These are phyloP conservation scores for Hypoxylon lienhwacheense DNA, from an alignment of 495 filamentous ascomycete species.

Conservation along the genomic window DNA sequence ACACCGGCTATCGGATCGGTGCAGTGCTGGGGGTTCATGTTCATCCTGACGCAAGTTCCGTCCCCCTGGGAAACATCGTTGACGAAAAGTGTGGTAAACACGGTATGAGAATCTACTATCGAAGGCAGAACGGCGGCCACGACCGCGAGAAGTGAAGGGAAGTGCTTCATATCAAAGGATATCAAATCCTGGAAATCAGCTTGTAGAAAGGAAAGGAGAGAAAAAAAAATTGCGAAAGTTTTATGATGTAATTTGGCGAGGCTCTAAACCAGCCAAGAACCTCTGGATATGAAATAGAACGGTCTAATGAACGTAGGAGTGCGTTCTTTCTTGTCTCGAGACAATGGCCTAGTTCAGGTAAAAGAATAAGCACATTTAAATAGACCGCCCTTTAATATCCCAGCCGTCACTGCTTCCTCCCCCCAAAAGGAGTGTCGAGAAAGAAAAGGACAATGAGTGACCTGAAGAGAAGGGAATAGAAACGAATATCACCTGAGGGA, in stretches of 20 bases:
- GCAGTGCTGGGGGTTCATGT: constrained; percentile 48
- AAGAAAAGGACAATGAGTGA: constrained; percentile 2
- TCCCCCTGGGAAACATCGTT: constrained; percentile 66
- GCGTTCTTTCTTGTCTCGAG: neutral
- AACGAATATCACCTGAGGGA: too few relatives aligned
- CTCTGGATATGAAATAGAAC: neutral
- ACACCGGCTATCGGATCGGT: constrained; percentile 59
- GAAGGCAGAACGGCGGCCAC: constrained; percentile 38
- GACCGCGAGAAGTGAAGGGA: constrained; percentile 26
- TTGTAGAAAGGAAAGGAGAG: neutral
- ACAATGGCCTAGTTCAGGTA: constrained; percentile 1
- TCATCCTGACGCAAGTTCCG: constrained; percentile 71
- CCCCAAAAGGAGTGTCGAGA: constrained; percentile 6
- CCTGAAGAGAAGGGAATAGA: too few relatives aligned
- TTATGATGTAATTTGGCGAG: neutral
- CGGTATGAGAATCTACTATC: constrained; percentile 59
- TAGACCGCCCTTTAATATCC: neutral
- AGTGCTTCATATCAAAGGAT: constrained; percentile 33
- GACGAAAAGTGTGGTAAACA: constrained; percentile 67
- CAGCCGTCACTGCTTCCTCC: neutral
- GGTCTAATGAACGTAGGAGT: neutral
- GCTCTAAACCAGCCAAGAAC: neutral
- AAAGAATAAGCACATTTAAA: constrained; percentile 10
- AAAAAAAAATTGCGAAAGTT: neutral
- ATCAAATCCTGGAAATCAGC: neutral